Conservation (phyloP, 805 yeast species). For the Yarrowia porcina region DNA sequence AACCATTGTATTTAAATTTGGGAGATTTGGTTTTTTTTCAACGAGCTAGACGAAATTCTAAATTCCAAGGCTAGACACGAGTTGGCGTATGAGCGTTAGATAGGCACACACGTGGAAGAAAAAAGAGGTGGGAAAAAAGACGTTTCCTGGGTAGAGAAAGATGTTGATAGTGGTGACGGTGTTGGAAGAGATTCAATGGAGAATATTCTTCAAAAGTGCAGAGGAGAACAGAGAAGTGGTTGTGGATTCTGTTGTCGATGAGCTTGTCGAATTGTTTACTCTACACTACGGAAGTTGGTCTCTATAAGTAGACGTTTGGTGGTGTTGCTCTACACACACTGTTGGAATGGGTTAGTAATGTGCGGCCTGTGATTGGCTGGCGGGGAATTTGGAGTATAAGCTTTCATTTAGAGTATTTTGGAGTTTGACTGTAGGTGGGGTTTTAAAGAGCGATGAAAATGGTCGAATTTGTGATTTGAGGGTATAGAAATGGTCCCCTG, state of each 20-base stretch:
- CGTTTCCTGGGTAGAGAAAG: neutral
- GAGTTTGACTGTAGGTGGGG: too few species aligned
- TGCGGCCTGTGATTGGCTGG: neutral
- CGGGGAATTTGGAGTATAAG: neutral
- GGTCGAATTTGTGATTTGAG: too few species aligned
- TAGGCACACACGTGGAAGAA: neutral
- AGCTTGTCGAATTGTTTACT: neutral
- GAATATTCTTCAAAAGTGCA: too few species aligned
- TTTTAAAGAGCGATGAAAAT: too few species aligned
- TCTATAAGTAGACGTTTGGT: neutral
- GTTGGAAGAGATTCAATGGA: too few species aligned
- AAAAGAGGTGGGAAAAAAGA: too few species aligned
- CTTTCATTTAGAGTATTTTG: constrained; percentile 12
- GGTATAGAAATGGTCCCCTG: neutral
- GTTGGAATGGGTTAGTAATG: constrained; percentile 1
- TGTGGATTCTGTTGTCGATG: too few species aligned
- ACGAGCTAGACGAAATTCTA: neutral
- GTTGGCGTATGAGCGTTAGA: constrained; percentile 21
- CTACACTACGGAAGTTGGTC: neutral
- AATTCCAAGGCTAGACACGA: neutral
- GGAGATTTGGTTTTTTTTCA: neutral
- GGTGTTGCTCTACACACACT: neutral
- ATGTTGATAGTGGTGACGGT: neutral
- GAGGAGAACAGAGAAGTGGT: too few species aligned
- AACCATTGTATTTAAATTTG: constrained; percentile 32